Evolutionary conservation across 345 rosid species (phyloP).

Genomic region (Salix viminalis): DNA sequence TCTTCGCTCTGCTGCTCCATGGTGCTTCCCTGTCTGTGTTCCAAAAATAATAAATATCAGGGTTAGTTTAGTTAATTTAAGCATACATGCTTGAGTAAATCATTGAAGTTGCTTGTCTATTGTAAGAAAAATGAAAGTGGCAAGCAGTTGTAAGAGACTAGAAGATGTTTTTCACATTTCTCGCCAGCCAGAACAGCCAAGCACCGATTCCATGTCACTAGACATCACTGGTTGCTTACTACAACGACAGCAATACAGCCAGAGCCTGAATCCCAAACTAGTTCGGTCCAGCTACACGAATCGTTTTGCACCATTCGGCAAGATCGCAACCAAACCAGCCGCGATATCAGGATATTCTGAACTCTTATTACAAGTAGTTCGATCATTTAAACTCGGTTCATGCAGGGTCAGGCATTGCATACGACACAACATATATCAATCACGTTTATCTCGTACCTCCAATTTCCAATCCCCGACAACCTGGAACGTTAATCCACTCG

Average conservation of each 20-base stretch:
- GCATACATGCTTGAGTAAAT: not conserved
- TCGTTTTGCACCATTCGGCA: not conserved
- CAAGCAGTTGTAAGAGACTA: not conserved
- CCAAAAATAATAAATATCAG: not conserved
- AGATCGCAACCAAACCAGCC: not conserved
- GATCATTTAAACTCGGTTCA: too few relatives aligned
- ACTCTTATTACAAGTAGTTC: too few relatives aligned
- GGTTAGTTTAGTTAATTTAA: not conserved
- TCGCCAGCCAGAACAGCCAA: not conserved
- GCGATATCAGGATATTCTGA: too few relatives aligned
- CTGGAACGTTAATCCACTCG: conserved; percentile 29
- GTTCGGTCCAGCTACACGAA: not conserved
- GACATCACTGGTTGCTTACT: not conserved
- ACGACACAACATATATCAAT: not conserved
- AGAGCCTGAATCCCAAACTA: not conserved
- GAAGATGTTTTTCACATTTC: not conserved
- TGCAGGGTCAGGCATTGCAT: not conserved
- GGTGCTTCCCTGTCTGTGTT: not conserved
- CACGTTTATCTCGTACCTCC: conserved; percentile 18
- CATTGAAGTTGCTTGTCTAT: not conserved
- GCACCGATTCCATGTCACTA: not conserved
- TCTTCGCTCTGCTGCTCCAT: not conserved
- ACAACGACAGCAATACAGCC: not conserved
- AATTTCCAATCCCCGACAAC: conserved; percentile 16
- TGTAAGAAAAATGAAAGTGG: not conserved